Base-by-base conservation (phyloP, 2,329 filamentous ascomycete species). In the Zopfia rhizophila region DNA sequence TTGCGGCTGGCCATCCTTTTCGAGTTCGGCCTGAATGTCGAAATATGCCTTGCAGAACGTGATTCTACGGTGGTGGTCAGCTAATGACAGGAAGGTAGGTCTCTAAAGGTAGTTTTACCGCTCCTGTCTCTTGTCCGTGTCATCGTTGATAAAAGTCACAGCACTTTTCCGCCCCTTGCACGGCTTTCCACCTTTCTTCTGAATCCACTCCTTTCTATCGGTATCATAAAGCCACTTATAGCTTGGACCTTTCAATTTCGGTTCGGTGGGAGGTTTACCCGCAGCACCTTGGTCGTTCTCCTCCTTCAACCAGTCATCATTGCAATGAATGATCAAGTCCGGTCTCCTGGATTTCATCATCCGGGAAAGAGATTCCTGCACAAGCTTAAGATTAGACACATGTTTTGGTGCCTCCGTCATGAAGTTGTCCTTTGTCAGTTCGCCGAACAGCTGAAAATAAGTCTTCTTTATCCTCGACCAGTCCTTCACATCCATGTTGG, bases 281-380 rank as follows among this genome's bases (percentile, higher is more conserved):
- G 24, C 27, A n/a, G n/a, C n/a, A n/a, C 8, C 38, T 43, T 18
- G 19, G 13, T 4, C 2, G 17, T 18, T 51, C 47, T 13, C 41
- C 12, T 43, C 48, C 7, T 32, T 39, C 5, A 51, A 43, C 48
- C 48, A 51, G 25, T 51, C 48, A 10, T 51, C 48, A 10, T 51
- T 51, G 22, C 48, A 51, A 14, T 51, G 48, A n/a, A 51, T 51
- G 18, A 51, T 48, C 8, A 51, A 14, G 18, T 51, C 22, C 5
- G 38, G 38, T 1, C 37, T 44, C 7, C 38, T 29, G 16, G 43
- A 10, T 24, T 27, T 48, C 11, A 35, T 44, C 44, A 51, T 51
- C 5, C 43, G 48, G 7, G 33, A 23, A 11, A 51, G 38, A 4
- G 48, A 48, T 3, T 48, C 43, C 5, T 38, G 38, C n/a, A 43